Percentiles rank a stretch among this genome's conserved stretches.
Conservation (phyloP, 2,329 filamentous ascomycete genomes). For the Gnomoniopsis sp. region DNA sequence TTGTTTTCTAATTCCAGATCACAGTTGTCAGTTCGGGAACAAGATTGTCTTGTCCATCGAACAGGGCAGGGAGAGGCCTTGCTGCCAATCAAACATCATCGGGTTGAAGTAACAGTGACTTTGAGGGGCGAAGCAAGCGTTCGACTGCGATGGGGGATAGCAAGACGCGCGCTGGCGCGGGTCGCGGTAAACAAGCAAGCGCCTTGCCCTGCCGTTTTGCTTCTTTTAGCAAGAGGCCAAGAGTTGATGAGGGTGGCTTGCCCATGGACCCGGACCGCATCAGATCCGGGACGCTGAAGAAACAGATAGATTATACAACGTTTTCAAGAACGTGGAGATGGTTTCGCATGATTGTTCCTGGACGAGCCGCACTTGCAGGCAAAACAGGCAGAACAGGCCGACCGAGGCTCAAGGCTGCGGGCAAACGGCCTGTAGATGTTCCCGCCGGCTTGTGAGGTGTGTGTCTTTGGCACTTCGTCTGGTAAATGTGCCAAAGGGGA, state of each 20-base stretch:
- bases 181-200: not conserved
- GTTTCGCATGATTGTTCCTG: constrained; percentile 13
- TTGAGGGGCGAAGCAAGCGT: not conserved
- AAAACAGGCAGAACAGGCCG: constrained; percentile 11
- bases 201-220: not conserved
- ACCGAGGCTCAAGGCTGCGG: not conserved
- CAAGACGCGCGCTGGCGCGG: not conserved
- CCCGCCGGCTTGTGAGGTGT: not conserved
- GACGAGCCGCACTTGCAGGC: not conserved
- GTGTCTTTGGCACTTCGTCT: not conserved
- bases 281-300: not conserved
- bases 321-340: constrained; percentile 1
- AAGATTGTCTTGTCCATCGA: not conserved
- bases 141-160: not conserved
- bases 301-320: not conserved
- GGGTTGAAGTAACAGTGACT: not conserved
- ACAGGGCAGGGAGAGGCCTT: not conserved
- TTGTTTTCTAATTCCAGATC: not conserved
- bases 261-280: not conserved
- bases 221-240: not conserved
- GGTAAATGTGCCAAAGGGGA: too few species aligned
- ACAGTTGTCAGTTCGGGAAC: not conserved
- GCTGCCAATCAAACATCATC: not conserved
- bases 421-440: constrained; percentile 6
- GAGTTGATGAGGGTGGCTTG: not conserved